Evolutionary conservation across 2,329 filamentous ascomycete species (phyloP).

Genomic region (Phialocephala subalpina): DNA sequence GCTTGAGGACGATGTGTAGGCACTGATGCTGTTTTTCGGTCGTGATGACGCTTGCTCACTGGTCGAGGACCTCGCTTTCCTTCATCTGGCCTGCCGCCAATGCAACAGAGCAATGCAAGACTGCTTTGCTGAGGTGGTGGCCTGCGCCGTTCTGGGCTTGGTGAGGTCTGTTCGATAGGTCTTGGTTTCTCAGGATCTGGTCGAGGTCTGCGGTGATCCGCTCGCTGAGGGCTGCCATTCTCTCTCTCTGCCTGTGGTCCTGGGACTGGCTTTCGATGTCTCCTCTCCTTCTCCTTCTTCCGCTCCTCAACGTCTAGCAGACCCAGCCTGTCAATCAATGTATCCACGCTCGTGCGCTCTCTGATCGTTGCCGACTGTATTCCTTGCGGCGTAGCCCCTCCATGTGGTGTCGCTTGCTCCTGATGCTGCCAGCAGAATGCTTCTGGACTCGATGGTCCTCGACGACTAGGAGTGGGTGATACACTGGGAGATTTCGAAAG

Average conservation of each 20-base stretch:
- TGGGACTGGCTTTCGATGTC: conserved; percentile 37
- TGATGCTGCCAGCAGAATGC: conserved; percentile 94
- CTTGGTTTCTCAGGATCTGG: conserved; percentile 34
- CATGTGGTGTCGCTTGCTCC: conserved; percentile 69
- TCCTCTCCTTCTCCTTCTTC: conserved; percentile 32
- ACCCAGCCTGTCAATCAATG: conserved; percentile 80
- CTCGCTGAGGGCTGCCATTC: not conserved
- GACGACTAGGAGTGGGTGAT: conserved; percentile 40
- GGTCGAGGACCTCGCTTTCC: conserved; percentile 36
- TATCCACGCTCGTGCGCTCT: conserved; percentile 83
- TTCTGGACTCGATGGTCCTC: conserved; percentile 38
- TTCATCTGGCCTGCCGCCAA: conserved; percentile 38
- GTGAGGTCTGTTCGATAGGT: conserved; percentile 1
- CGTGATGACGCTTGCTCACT: conserved; percentile 23
- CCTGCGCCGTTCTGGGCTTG: conserved; percentile 22
- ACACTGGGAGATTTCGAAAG: conserved; percentile 55
- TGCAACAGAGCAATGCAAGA: conserved; percentile 41
- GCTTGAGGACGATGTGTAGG: conserved; percentile 24
- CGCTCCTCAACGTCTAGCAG: conserved; percentile 68
- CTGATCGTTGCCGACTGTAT: conserved; percentile 59
- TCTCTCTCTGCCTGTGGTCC: conserved; percentile 33
- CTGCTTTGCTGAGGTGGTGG: conserved; percentile 31
- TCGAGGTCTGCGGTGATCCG: conserved; percentile 16
- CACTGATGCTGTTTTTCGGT: conserved; percentile 24
- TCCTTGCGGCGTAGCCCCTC: conserved; percentile 47